Conservation (phyloP, 495 filamentous ascomycete genomes). For the Apodospora peruviana region DNA sequence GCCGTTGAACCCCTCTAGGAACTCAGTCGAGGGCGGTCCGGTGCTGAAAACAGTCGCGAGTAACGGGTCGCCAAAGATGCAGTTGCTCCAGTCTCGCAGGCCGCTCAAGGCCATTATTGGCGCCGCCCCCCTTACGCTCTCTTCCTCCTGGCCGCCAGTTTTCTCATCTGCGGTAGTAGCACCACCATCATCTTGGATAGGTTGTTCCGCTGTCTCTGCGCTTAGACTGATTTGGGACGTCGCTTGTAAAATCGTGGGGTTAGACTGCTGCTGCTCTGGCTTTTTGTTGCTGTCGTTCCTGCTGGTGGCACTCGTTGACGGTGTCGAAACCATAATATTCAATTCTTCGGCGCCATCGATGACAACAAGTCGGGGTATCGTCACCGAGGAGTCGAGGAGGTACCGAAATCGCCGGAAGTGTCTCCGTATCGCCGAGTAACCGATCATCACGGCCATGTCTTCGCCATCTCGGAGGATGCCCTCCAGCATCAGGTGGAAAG, state of each 20-base stretch:
- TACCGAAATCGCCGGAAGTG: conserved; percentile 33
- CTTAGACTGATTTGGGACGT: not conserved
- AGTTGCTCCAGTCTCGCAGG: conserved; percentile 45
- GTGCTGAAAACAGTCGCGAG: conserved; percentile 45
- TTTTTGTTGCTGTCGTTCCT: too few relatives aligned
- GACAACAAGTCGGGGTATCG: conserved; percentile 30
- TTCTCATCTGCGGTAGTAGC: not conserved
- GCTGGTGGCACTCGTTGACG: not conserved
- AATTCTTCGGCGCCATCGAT: conserved; percentile 28
- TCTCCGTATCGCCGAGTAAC: conserved; percentile 32
- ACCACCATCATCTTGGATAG: not conserved
- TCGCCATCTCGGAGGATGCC: conserved; percentile 38
- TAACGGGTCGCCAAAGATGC: conserved; percentile 56
- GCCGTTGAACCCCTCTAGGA: conserved; percentile 30
- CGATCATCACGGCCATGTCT: conserved; percentile 39
- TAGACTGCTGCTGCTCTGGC: too few relatives aligned
- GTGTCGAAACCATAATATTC: conserved; percentile 26
- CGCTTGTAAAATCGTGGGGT: not conserved
- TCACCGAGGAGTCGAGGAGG: conserved; percentile 34
- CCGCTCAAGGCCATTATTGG: conserved; percentile 21
- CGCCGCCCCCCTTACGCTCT: not conserved
- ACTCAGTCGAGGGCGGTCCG: conserved; percentile 30
- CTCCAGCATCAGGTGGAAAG: conserved; percentile 43
- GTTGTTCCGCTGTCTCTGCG: conserved; percentile 1
- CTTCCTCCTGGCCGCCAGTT: not conserved